Percentiles rank a stretch among this genome's conserved stretches.
These are phyloP conservation scores for Sporothrix inflata DNA, from an alignment of 2,329 filamentous ascomycete species.

Conservation along the genomic window DNA sequence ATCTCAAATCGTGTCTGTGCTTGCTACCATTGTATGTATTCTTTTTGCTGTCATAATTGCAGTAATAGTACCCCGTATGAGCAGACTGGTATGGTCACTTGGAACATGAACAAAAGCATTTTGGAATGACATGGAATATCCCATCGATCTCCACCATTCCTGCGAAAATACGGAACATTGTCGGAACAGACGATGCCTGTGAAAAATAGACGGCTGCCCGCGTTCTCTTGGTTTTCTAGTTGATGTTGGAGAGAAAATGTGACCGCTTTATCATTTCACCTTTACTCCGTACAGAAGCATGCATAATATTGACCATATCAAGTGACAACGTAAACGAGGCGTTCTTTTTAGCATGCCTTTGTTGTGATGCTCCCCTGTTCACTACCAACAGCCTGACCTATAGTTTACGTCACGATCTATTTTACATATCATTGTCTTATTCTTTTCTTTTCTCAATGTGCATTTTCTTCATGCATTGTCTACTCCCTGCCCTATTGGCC, in stretches of 20 bases:
- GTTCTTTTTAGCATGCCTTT: neutral
- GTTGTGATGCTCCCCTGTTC: neutral
- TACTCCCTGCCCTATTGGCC: neutral
- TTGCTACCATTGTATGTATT: slow-evolving; percentile 1
- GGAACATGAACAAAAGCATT: too few species aligned
- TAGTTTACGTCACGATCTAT: too few species aligned
- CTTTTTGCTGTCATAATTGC: too few species aligned
- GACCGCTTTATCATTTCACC: neutral
- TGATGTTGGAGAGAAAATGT: neutral
- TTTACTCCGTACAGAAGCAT: slow-evolving; percentile 1
- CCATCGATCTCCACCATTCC: neutral
- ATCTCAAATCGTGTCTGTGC: neutral
- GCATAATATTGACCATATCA: neutral
- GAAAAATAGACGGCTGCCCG: neutral
- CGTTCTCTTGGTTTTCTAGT: neutral
- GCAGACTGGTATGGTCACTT: too few species aligned
- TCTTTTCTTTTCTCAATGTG: neutral
- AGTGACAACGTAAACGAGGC: neutral
- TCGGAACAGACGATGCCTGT: neutral
- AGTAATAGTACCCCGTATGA: too few species aligned
- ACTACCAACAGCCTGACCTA: neutral
- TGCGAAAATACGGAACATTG: neutral
- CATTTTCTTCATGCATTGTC: too few species aligned
- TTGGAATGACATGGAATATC: neutral
- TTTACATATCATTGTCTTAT: neutral